These are phyloP conservation scores for Pleurotus pulmonarius DNA, from an alignment of 768 basidiomycete species.

Conservation along the genomic window DNA sequence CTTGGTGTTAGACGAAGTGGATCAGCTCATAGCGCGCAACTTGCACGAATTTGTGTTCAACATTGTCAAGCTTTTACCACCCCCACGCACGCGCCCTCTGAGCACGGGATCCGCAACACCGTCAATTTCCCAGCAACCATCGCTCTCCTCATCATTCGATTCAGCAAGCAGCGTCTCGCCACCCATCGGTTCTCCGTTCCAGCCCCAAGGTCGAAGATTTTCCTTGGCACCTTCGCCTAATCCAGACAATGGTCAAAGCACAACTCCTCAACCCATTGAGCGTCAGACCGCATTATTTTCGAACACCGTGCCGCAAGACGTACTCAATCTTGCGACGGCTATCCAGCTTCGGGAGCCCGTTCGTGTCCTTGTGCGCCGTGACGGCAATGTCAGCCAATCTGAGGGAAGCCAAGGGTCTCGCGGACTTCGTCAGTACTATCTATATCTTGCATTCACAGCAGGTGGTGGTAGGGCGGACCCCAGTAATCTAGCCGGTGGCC, in stretches of 20 bases:
- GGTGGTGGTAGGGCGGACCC: conserved; percentile 63
- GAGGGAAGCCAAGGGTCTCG: conserved; percentile 67
- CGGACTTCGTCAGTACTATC: conserved; percentile 91
- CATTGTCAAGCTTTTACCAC: conserved; percentile 90
- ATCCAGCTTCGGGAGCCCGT: conserved; percentile 96
- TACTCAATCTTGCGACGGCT: conserved; percentile 89
- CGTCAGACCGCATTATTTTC: conserved; percentile 95
- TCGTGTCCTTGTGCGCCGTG: conserved; percentile 92
- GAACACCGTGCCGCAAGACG: conserved; percentile 97
- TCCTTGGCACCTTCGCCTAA: conserved; percentile 52
- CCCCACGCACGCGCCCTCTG: conserved; percentile 70
- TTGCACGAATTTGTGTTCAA: conserved; percentile 93
- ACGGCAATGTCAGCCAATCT: conserved; percentile 76
- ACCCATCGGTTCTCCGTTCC: conserved; percentile 31
- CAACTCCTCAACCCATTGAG: conserved; percentile 47
- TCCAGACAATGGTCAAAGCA: conserved; percentile 33
- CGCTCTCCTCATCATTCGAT: conserved; percentile 47
- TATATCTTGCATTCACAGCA: conserved; percentile 93
- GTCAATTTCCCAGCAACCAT: conserved; percentile 23
- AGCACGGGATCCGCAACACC: conserved; percentile 35
- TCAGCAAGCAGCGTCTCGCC: conserved; percentile 22
- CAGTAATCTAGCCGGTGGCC: conserved; percentile 34
- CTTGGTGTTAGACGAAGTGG: conserved; percentile 95
- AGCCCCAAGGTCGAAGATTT: conserved; percentile 49
- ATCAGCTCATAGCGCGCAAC: conserved; percentile 96